Base-by-base conservation (phyloP, 2,329 filamentous ascomycete genomes). In the Chrysoporthe deuterocubensis region DNA sequence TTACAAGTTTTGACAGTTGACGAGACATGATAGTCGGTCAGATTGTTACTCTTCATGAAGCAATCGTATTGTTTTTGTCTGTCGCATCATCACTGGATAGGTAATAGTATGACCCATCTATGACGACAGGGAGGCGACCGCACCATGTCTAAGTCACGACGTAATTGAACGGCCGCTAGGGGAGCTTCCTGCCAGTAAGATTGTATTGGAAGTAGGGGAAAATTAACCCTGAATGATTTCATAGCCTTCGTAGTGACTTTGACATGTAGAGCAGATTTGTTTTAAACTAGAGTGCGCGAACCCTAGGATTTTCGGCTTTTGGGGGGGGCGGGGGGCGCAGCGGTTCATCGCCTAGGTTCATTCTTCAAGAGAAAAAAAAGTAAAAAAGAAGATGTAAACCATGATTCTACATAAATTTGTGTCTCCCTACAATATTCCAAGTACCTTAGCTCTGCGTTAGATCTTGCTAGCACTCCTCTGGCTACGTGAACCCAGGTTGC, bases 131-230 rank as follows among this genome's bases (percentile, higher is more conserved):
- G 11, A 54, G n/a, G 5, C 16, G 40, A 14, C 57, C 21, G 37
- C 37, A 44, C 4, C 18, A n/a, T 9, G 32, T 11, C n/a, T 32
- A 2, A 26, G 32, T 18, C 18, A 60, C 57, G 57, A 60, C 40
- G 57, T 40, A 59, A 59, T 60, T 18, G 7, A 57, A 37, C 32
- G 32, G 54, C 54, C 32, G 34, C 54, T 57, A 57, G 54, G 40
- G 50, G 8, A 13, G 9, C 21, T 26, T 16, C 21, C 50, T 8
- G 21, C 21, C 21, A 8, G n/a, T 26, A 13, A 2, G 32, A 14
- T 32, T 11, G 13, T 16, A 54, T 4, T 16, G 21, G 11, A 18
- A 54, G 8, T 6, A 13, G 21, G 5, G 6, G 11, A 14, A 1
- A 9, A 26, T 40, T 40, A 40, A 9, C 37, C 37, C 44, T 48